These are phyloP conservation scores for Strigomonas culicis DNA, from an alignment of 208 protist species.

Conservation along the genomic window DNA sequence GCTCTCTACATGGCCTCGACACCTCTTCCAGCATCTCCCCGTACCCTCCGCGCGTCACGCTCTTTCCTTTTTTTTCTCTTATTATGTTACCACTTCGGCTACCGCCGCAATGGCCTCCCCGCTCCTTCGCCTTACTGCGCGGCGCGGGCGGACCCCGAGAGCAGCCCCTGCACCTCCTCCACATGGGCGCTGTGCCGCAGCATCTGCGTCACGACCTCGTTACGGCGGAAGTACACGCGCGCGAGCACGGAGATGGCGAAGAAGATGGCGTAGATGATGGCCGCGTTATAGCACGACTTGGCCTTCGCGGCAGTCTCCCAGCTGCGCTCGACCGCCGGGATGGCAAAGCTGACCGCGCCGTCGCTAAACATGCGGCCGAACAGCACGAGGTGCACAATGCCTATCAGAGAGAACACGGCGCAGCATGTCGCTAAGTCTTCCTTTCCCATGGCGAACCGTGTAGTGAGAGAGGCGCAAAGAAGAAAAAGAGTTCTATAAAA, in stretches of 20 bases:
- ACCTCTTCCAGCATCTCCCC: not conserved
- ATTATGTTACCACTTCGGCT: not conserved
- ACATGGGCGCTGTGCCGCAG: constrained; percentile 35
- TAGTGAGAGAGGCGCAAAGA: no score
- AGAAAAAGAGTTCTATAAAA: no score
- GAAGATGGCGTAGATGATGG: constrained; percentile 77
- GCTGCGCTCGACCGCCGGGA: constrained; percentile 53
- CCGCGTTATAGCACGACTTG: constrained; percentile 81
- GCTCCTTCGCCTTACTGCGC: not conserved
- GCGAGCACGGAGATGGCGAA: constrained; percentile 72
- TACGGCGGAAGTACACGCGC: constrained; percentile 66
- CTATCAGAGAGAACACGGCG: constrained; percentile 79
- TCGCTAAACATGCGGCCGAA: constrained; percentile 81
- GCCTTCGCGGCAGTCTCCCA: constrained; percentile 80
- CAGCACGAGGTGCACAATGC: constrained; percentile 75
- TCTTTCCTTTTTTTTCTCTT: not conserved
- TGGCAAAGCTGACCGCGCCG: constrained; percentile 70
- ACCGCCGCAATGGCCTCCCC: not conserved
- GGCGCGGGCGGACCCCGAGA: constrained; percentile 14
- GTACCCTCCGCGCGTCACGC: not conserved
- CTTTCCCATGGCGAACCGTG: constrained; percentile 43
- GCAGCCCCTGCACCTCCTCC: constrained; percentile 37
- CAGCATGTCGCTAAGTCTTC: constrained; percentile 75
- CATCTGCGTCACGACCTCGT: constrained; percentile 43
- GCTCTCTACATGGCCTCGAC: not conserved